Evolutionary conservation across 2,329 filamentous ascomycete genomes (phyloP), one percentile per base, ranked within the genome.

Genomic region (Kalmusia sp.): DNA sequence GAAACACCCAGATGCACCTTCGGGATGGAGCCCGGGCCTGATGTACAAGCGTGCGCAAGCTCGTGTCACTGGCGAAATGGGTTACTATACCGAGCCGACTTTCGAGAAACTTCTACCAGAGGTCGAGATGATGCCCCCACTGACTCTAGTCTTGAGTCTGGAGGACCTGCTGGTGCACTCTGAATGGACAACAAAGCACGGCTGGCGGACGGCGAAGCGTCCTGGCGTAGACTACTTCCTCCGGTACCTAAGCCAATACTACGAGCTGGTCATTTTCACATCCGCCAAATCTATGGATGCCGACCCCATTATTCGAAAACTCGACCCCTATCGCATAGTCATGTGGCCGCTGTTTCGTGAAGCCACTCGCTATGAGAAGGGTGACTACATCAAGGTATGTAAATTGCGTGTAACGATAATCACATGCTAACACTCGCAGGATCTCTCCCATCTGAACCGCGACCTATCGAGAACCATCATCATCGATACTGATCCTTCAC

Each of bases 161-260:
- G 95, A 99, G 73, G 93, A 99, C 74, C 84, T 99, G 66, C 84
- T 99, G 49, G 87, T 99, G 25, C 93, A 97, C 78, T 96, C 91
- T 70, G 92, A 96, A 73, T 99, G 95, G 95, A 86, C 87, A 21
- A 86, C 93, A 52, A 91, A 98, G 73, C 90, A 97, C 70, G 95
- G 95, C 54, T 99, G 95, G 92, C 87, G 93, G 63, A 84, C 96
- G 57, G 95, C 95, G 24, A 99, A 99, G 80, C 86, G 95, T 44
- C 95, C 95, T 30, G 95, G 95, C 39, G 85, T 96, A 57, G 95
- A 99, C 78, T 99, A 99, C 80, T 99, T 99, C 80, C 80, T 99
- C 59, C 91, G 91, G 70, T 99, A 99, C 75, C 84, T 99, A 43
- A 93, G 91, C 77, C 93, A 97, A 76, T 98, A 99, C 82, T 99